phyloP scores from a whole-genome alignment of 2,329 filamentous ascomycete species.

The Ceratocystis colombiana region DNA sequence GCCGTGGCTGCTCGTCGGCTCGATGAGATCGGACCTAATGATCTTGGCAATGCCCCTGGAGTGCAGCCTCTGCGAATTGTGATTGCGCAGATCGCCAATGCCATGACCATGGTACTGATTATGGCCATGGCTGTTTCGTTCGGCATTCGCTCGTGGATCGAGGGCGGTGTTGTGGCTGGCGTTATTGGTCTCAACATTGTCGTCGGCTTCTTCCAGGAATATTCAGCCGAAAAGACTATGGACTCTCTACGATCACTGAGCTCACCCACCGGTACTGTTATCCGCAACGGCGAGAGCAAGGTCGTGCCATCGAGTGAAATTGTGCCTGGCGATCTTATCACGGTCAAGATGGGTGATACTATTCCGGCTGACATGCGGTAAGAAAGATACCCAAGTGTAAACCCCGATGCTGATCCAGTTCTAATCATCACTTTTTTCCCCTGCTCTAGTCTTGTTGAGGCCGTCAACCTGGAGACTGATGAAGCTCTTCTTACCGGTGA shows the following conservation, averaged over 20 bases:
- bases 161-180: conserved; percentile 42
- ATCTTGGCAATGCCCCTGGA: conserved; percentile 39
- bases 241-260: conserved; percentile 34
- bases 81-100: conserved; percentile 47
- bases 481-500: conserved; percentile 53
- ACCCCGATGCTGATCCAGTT: not conserved
- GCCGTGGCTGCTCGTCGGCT: conserved; percentile 43
- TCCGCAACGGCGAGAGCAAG: conserved; percentile 33
- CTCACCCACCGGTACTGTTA: conserved; percentile 34
- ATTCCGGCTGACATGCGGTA: conserved; percentile 46
- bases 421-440: conserved; percentile 31
- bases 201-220: conserved; percentile 40
- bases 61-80: conserved; percentile 50
- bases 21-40: conserved; percentile 48
- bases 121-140: conserved; percentile 49
- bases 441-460: conserved; percentile 36
- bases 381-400: not conserved
- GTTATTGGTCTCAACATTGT: conserved; percentile 45
- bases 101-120: conserved; percentile 49
- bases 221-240: conserved; percentile 37
- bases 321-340: conserved; percentile 48
- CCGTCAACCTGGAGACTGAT: conserved; percentile 54
- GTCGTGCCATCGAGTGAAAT: conserved; percentile 33
- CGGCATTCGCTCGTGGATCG: conserved; percentile 43
- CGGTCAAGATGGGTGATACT: conserved; percentile 43